Percentiles rank a stretch among this genome's conserved stretches.
phyloP scores from a whole-genome alignment of 495 filamentous ascomycete species.

The Penicillium tannophilum region DNA sequence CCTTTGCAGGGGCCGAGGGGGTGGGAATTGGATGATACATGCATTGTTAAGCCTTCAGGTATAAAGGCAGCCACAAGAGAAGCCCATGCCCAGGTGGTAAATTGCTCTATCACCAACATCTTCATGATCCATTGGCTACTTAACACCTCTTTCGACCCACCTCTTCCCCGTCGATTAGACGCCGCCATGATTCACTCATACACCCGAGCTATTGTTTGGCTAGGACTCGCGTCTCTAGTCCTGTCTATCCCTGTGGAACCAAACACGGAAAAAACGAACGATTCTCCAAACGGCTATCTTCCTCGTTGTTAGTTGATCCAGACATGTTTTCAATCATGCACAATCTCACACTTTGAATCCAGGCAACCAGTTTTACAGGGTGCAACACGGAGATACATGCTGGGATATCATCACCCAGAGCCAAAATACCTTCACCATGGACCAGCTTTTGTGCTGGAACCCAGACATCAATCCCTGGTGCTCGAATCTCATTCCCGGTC shows the following conservation, averaged over 20 bases:
- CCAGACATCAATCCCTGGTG: constrained; percentile 30
- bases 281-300: neutral
- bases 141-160: neutral
- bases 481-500: constrained; percentile 31
- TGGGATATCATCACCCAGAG: constrained; percentile 25
- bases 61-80: neutral
- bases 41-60: neutral
- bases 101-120: neutral
- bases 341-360: neutral
- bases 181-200: constrained; percentile 16
- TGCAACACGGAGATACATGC: constrained; percentile 30
- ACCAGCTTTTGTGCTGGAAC: constrained; percentile 31
- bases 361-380: constrained; percentile 24
- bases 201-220: constrained; percentile 10
- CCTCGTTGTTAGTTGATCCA: constrained; percentile 19
- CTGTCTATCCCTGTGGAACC: constrained; percentile 14
- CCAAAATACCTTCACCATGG: constrained; percentile 25
- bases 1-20: neutral
- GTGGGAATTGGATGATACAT: neutral
- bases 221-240: constrained; percentile 20
- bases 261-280: neutral
- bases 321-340: neutral
- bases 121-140: neutral
- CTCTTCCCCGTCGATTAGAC: neutral
- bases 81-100: neutral